Conservation (phyloP, 345 rosid species). For the Nasturtium officinale region DNA sequence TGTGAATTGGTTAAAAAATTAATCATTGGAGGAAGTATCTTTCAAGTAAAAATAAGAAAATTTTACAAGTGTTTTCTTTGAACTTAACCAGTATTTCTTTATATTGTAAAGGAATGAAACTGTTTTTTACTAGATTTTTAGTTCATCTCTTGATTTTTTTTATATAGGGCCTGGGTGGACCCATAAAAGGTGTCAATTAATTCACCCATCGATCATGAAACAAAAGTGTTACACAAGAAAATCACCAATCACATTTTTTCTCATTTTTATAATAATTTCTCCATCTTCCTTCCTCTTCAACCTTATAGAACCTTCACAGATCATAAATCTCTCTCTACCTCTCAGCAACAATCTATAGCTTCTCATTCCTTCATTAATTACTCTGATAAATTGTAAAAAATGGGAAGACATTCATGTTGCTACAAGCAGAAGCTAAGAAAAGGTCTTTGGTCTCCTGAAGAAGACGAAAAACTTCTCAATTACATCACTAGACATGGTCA, state of each 20-base stretch:
- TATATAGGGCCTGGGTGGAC: constrained; percentile 24
- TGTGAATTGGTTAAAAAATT: too few species aligned
- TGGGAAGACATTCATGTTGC: constrained; percentile 83
- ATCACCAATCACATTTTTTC: constrained; percentile 39
- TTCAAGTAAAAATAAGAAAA: neutral
- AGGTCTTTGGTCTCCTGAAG: constrained; percentile 95
- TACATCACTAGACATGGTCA: constrained; percentile 71
- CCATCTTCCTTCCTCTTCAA: constrained; percentile 23
- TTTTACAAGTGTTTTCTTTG: constrained; percentile 8
- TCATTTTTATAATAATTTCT: constrained; percentile 28
- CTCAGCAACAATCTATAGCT: constrained; percentile 25
- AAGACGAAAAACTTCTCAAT: constrained; percentile 81
- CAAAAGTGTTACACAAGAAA: constrained; percentile 36
- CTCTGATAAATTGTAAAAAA: constrained; percentile 25
- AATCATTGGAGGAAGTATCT: too few species aligned
- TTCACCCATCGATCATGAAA: constrained; percentile 40
- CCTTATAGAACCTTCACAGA: constrained; percentile 29
- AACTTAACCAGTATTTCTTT: constrained; percentile 10
- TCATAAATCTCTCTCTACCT: constrained; percentile 8
- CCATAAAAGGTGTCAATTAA: constrained; percentile 37
- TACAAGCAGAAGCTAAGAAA: constrained; percentile 75
- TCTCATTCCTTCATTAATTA: constrained; percentile 6
- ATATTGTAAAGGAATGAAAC: constrained; percentile 8
- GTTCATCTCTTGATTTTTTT: constrained; percentile 29
- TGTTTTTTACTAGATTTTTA: constrained; percentile 12